These are phyloP conservation scores for Phytophthora crassamura DNA, from an alignment of 352 stramenopile genomes.

Conservation along the genomic window DNA sequence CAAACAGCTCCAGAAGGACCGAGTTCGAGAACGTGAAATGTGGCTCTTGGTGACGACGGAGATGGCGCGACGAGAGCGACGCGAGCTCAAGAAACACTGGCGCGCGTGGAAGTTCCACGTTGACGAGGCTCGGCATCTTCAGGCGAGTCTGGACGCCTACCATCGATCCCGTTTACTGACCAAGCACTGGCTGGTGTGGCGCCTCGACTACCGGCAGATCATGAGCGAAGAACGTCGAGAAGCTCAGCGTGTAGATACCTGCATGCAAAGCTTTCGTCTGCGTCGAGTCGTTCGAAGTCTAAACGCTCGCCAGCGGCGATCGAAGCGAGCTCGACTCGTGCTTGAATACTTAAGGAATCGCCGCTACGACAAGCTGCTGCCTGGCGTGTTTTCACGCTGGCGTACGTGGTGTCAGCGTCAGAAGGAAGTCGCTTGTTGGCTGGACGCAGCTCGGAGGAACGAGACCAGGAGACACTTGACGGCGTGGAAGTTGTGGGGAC, in stretches of 20 bases:
- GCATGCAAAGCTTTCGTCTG: constrained; percentile 24
- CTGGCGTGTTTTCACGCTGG: constrained; percentile 32
- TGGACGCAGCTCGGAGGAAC: constrained; percentile 9
- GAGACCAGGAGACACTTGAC: constrained; percentile 13
- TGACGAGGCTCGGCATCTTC: constrained; percentile 49
- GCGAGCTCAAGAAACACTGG: constrained; percentile 54
- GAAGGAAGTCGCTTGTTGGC: constrained; percentile 2
- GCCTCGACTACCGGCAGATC: constrained; percentile 47
- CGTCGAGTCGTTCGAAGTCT: constrained; percentile 25
- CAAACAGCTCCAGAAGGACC: constrained; percentile 53
- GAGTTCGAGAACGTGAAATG: constrained; percentile 59
- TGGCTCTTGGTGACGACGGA: constrained; percentile 65
- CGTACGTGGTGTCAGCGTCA: constrained; percentile 15
- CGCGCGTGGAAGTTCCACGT: constrained; percentile 47
- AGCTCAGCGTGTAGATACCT: not conserved
- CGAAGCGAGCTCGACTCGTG: constrained; percentile 42
- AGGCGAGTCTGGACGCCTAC: constrained; percentile 54
- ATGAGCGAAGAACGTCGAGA: constrained; percentile 5
- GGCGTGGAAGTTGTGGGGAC: constrained; percentile 20
- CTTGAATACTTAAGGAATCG: constrained; percentile 51
- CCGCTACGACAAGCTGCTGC: constrained; percentile 31
- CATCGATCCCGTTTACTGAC: constrained; percentile 58
- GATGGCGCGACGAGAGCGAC: constrained; percentile 51
- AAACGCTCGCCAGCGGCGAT: constrained; percentile 1
- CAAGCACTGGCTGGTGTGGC: constrained; percentile 70